Percentiles rank a stretch among this genome's conserved stretches.
phyloP scores from a whole-genome alignment of 2,329 filamentous ascomycete genomes.

The Helicocarpus griseus region DNA sequence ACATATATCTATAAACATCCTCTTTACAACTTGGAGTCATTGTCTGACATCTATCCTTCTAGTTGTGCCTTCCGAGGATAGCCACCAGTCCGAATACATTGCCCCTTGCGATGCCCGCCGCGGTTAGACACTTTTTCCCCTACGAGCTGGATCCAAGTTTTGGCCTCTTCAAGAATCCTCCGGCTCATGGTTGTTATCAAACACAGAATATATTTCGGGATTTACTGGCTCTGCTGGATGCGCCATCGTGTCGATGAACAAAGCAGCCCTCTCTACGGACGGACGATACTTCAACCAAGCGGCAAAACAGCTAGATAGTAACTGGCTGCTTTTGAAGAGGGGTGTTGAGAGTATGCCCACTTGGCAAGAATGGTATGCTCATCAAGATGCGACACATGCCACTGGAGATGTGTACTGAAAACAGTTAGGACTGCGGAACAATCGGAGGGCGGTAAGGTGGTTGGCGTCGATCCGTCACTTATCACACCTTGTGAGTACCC shows the following conservation, averaged over 20 bases:
- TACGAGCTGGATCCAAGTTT: not conserved
- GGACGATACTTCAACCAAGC: slow-evolving; percentile 98
- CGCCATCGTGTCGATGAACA: slow-evolving; percentile 75
- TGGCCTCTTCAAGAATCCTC: not conserved
- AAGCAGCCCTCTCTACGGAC: slow-evolving; percentile 86
- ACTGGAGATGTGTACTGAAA: slow-evolving; percentile 13
- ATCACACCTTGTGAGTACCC: slow-evolving; percentile 54
- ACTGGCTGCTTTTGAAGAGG: slow-evolving; percentile 88
- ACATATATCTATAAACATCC: slow-evolving; percentile 14
- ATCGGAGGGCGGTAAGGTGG: slow-evolving; percentile 73
- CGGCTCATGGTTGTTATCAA: slow-evolving; percentile 6
- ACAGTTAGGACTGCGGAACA: slow-evolving; percentile 58
- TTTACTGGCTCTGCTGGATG: slow-evolving; percentile 94
- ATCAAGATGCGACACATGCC: not conserved
- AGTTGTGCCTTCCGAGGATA: slow-evolving; percentile 97
- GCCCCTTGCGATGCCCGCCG: slow-evolving; percentile 87
- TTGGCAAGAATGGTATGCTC: slow-evolving; percentile 82
- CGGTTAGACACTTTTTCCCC: slow-evolving; percentile 35
- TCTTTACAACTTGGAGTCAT: slow-evolving; percentile 11
- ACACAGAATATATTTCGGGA: slow-evolving; percentile 69
- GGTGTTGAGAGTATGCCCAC: slow-evolving; percentile 89
- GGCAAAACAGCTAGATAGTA: slow-evolving; percentile 74
- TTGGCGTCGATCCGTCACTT: slow-evolving; percentile 83
- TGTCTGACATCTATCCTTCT: slow-evolving; percentile 29
- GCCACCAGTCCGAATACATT: slow-evolving; percentile 96